Evolutionary conservation across 2,329 filamentous ascomycete species (phyloP).

Genomic region (Purpureocillium lavendulum): DNA sequence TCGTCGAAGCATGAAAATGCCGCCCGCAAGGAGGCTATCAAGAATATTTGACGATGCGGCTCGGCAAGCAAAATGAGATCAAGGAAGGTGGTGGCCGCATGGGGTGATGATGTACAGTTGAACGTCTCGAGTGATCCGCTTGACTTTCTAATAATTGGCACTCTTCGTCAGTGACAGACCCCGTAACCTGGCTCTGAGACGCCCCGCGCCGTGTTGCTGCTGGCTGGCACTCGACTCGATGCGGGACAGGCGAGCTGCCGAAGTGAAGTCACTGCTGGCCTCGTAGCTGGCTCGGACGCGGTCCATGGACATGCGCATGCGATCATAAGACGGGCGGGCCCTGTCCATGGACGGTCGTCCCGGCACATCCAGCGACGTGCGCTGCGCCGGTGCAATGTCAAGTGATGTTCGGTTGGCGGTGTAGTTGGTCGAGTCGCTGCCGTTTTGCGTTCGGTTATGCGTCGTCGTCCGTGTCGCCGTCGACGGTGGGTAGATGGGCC

Average conservation of each 20-base stretch:
- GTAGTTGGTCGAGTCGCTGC: conserved; percentile 90
- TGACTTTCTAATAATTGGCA: conserved; percentile 23
- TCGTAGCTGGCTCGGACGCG: conserved; percentile 77
- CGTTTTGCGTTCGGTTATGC: conserved; percentile 79
- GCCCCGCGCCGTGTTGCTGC: conserved; percentile 11
- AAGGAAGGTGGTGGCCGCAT: conserved; percentile 18
- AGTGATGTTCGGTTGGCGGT: conserved; percentile 58
- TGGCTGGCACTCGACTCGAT: conserved; percentile 65
- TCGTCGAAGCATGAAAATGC: conserved; percentile 30
- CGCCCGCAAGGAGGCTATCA: conserved; percentile 5
- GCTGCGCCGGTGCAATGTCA: conserved; percentile 32
- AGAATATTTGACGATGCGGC: conserved; percentile 13
- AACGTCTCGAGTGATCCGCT: conserved; percentile 11
- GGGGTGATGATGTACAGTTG: conserved; percentile 21
- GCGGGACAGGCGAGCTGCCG: conserved; percentile 73
- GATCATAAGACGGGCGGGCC: conserved; percentile 77
- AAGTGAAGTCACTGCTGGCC: conserved; percentile 83
- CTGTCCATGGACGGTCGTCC: conserved; percentile 54
- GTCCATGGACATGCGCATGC: conserved; percentile 81
- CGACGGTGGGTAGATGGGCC: conserved; percentile 90
- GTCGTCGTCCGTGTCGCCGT: conserved; percentile 67
- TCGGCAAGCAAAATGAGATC: conserved; percentile 11
- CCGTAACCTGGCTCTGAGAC: conserved; percentile 29
- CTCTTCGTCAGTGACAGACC: conserved; percentile 34
- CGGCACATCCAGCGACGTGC: conserved; percentile 50